These are phyloP conservation scores for Aspergillus ostianus DNA, from an alignment of 495 filamentous ascomycete species.

Conservation along the genomic window DNA sequence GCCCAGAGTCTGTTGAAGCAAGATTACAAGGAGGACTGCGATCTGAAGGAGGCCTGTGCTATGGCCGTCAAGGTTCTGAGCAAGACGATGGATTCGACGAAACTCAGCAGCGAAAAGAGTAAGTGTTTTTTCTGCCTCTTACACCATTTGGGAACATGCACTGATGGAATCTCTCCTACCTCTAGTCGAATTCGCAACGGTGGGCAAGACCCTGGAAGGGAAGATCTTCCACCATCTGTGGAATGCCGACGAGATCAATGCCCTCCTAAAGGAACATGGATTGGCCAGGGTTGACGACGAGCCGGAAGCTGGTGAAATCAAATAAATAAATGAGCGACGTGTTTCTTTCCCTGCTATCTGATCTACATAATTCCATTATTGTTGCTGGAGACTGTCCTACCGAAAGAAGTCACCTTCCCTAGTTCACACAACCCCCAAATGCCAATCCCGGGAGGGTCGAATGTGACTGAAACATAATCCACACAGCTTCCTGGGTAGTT, in stretches of 20 bases:
- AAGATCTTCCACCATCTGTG: constrained; percentile 98
- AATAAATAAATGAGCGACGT: constrained; percentile 31
- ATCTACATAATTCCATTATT: constrained; percentile 28
- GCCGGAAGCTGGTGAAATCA: constrained; percentile 61
- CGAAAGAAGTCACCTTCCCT: not conserved
- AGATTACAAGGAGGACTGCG: constrained; percentile 97
- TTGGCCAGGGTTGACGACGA: constrained; percentile 84
- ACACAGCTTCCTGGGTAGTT: not conserved
- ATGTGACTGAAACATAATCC: not conserved
- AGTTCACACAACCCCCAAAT: not conserved
- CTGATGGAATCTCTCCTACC: not conserved
- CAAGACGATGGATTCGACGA: constrained; percentile 99
- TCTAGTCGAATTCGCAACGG: constrained; percentile 95
- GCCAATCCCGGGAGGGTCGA: not conserved
- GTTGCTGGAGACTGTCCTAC: not conserved
- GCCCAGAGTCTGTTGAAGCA: constrained; percentile 98
- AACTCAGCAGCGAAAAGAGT: constrained; percentile 99
- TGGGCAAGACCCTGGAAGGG: constrained; percentile 89
- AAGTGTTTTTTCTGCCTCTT: constrained; percentile 24
- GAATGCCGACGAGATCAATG: constrained; percentile 94
- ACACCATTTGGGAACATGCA: not conserved
- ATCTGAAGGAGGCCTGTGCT: constrained; percentile 92
- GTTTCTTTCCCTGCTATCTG: constrained; percentile 12
- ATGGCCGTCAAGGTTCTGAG: constrained; percentile 98
- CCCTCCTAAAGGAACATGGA: constrained; percentile 90